These are phyloP conservation scores for Polyplosphaeria fusca DNA, from an alignment of 495 filamentous ascomycete genomes.

Conservation along the genomic window DNA sequence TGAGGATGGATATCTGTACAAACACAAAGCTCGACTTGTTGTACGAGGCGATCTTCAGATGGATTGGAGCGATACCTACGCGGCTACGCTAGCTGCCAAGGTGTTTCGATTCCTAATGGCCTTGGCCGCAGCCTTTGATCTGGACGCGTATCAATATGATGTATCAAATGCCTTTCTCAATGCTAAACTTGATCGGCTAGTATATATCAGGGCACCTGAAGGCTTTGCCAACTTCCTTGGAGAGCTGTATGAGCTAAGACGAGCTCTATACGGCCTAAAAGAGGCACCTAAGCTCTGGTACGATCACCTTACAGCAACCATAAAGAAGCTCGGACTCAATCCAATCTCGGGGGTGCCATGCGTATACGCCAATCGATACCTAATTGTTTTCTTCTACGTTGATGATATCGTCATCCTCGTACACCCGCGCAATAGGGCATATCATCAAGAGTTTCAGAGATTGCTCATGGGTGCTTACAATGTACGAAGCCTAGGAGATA, in stretches of 20 bases:
- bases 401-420: conserved; percentile 24
- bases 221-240: no score
- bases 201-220: conserved; percentile 9
- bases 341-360: not conserved
- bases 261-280: conserved; percentile 24
- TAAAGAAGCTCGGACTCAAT: conserved; percentile 8
- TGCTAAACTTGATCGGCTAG: not conserved
- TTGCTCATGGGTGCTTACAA: not conserved
- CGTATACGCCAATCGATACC: conserved; percentile 1
- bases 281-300: conserved; percentile 16
- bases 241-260: conserved; percentile 1
- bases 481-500: no score
- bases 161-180: conserved; percentile 8
- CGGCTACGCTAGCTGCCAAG: conserved; percentile 13
- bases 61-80: conserved; percentile 5
- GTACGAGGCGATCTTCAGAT: conserved; percentile 19
- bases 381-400: conserved; percentile 25
- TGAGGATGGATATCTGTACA: conserved; percentile 14
- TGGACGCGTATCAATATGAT: conserved; percentile 11
- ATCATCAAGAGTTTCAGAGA: not conserved
- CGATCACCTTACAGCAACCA: conserved; percentile 1
- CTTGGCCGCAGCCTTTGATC: conserved; percentile 3
- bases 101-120: conserved; percentile 14
- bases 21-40: conserved; percentile 18
- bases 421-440: not conserved